These are phyloP conservation scores for Yarrowia divulgata DNA, from an alignment of 805 yeast species.

Conservation along the genomic window DNA sequence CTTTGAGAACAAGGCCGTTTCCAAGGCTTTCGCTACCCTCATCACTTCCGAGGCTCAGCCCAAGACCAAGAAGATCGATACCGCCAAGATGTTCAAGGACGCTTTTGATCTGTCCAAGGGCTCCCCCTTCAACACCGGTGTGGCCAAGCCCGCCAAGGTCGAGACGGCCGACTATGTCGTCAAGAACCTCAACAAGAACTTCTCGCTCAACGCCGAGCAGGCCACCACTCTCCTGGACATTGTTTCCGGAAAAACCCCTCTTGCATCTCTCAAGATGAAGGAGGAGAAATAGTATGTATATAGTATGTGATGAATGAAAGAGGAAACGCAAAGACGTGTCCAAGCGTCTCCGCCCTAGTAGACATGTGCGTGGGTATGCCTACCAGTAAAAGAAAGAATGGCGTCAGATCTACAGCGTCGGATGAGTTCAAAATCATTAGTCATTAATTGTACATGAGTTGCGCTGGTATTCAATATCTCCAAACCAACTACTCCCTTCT, in stretches of 20 bases:
- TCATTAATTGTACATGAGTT: constrained; percentile 1
- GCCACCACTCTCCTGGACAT: constrained; percentile 35
- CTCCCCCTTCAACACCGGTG: constrained; percentile 21
- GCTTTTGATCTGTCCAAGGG: constrained; percentile 16
- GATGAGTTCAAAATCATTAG: neutral
- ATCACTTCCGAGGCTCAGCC: constrained; percentile 32
- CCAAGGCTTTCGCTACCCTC: constrained; percentile 31
- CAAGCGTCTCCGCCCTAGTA: neutral
- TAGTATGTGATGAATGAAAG: constrained; percentile 13
- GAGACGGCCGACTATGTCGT: constrained; percentile 10
- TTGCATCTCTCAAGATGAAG: constrained; percentile 41
- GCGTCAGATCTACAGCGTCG: no score
- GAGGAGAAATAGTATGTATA: constrained; percentile 39
- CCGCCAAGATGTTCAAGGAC: constrained; percentile 16
- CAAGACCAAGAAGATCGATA: constrained; percentile 13
- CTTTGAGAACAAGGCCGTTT: constrained; percentile 7
- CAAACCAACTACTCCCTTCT: neutral
- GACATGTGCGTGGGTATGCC: neutral
- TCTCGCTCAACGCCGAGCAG: constrained; percentile 35
- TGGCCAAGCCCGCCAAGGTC: constrained; percentile 31
- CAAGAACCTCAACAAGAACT: constrained; percentile 20
- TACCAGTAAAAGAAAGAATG: no score
- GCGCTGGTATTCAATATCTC: neutral
- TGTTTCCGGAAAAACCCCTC: constrained; percentile 42
- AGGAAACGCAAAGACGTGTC: neutral